Evolutionary conservation across 1,284 basidiomycete species (phyloP).

Genomic region (Heterobasidion parviporum): DNA sequence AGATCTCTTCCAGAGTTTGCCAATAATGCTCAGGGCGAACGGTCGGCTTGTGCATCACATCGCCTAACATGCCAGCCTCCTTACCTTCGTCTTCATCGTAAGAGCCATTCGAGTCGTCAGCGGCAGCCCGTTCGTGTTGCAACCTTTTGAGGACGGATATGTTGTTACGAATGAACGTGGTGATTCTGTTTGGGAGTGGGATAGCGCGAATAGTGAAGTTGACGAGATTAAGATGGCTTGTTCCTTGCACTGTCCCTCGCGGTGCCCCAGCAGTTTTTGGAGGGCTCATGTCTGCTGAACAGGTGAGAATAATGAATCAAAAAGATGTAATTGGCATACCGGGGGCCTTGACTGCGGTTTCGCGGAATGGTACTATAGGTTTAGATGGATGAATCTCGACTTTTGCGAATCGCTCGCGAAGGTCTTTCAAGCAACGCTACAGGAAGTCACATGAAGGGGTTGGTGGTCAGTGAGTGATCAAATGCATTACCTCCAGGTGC

Average conservation of each 20-base stretch:
- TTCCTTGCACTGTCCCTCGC: slow-evolving; percentile 75
- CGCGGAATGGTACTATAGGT: slow-evolving; percentile 96
- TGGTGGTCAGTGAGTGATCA: slow-evolving; percentile 8
- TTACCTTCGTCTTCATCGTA: slow-evolving; percentile 26
- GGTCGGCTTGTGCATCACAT: slow-evolving; percentile 51
- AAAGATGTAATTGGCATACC: slow-evolving; percentile 34
- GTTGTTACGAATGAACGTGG: slow-evolving; percentile 75
- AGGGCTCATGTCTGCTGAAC: slow-evolving; percentile 70
- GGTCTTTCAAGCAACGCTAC: slow-evolving; percentile 90
- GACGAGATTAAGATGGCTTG: slow-evolving; percentile 65
- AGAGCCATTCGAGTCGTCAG: slow-evolving; percentile 24
- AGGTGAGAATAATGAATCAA: slow-evolving; percentile 2
- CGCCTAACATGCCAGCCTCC: slow-evolving; percentile 44
- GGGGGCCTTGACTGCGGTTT: slow-evolving; percentile 79
- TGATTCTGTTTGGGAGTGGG: slow-evolving; percentile 67
- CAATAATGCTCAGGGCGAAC: slow-evolving; percentile 79
- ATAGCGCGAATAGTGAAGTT: slow-evolving; percentile 79
- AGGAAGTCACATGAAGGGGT: slow-evolving; percentile 1
- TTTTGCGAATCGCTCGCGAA: slow-evolving; percentile 90
- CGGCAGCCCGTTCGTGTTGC: slow-evolving; percentile 35
- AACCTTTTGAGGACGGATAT: slow-evolving; percentile 46
- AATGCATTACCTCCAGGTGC: slow-evolving; percentile 70
- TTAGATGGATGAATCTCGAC: slow-evolving; percentile 91
- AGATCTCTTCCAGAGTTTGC: slow-evolving; percentile 58
- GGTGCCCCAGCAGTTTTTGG: slow-evolving; percentile 68